phyloP scores from a whole-genome alignment of 352 stramenopile genomes.

The Globisporangium perplexum region DNA sequence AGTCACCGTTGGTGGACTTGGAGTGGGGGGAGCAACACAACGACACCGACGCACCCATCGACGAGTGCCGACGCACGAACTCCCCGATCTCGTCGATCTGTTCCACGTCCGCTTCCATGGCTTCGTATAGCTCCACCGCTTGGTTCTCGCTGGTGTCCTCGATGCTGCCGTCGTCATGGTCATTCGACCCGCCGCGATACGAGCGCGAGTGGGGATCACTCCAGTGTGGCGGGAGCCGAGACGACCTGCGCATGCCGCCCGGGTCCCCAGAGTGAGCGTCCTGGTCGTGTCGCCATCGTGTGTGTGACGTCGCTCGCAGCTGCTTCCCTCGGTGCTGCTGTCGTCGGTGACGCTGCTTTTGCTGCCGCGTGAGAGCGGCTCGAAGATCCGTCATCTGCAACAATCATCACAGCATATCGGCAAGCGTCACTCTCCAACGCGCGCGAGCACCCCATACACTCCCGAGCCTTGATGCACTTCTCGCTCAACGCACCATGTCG shows the following conservation, averaged over 20 bases:
- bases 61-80: constrained; percentile 31
- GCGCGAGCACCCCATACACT: too few relatives aligned
- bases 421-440: too few relatives aligned
- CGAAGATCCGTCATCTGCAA: constrained; percentile 23
- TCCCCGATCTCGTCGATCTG: constrained; percentile 43
- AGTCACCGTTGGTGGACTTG: too few relatives aligned
- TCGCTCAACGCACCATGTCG: constrained; percentile 13
- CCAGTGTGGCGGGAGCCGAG: neutral
- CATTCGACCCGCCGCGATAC: neutral
- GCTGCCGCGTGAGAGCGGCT: constrained; percentile 15
- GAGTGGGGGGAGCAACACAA: too few relatives aligned
- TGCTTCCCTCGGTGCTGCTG: too few relatives aligned
- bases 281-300: too few relatives aligned
- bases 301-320: too few relatives aligned
- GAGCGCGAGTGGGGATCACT: neutral
- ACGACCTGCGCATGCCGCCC: neutral
- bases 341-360: constrained; percentile 5
- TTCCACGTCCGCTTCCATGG: constrained; percentile 51
- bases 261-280: neutral
- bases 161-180: too few relatives aligned
- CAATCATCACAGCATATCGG: neutral
- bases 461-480: too few relatives aligned
- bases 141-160: neutral
- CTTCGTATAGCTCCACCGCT: constrained; percentile 28
- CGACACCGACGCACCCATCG: constrained; percentile 37